Percentiles rank a stretch among this genome's conserved stretches.
phyloP scores from a whole-genome alignment of 2,329 filamentous ascomycete genomes.

The Chrysoporthe puriensis region DNA sequence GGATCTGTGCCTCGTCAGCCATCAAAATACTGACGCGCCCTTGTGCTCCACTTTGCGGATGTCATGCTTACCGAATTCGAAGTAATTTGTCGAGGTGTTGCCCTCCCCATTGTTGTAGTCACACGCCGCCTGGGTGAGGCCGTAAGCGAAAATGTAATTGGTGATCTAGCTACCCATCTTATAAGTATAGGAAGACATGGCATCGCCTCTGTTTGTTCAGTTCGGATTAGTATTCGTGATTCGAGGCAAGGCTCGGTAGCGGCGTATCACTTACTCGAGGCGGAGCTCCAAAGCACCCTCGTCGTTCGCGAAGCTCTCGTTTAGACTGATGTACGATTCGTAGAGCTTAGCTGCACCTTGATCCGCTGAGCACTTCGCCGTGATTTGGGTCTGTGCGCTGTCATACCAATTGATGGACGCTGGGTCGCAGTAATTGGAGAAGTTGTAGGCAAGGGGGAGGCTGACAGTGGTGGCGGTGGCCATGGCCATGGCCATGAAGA shows the following conservation, averaged over 20 bases:
- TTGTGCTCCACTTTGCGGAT: background rate
- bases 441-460: background rate
- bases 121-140: background rate
- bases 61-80: background rate
- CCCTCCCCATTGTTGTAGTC: background rate
- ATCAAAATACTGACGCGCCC: background rate
- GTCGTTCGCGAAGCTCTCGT: conserved; percentile 11
- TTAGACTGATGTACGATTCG: conserved; percentile 9
- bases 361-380: conserved; percentile 5
- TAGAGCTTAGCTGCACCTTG: background rate
- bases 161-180: background rate
- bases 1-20: background rate
- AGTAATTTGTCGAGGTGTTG: background rate
- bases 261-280: background rate
- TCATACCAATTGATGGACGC: background rate
- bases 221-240: background rate
- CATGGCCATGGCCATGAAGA: background rate
- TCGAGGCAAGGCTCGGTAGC: background rate
- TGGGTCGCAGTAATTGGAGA: conserved; percentile 10
- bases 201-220: background rate
- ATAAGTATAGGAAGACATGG: background rate
- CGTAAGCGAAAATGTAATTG: background rate
- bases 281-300: background rate
- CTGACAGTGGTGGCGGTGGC: background rate
- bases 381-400: background rate